Conservation (phyloP, 163 green algal species). For the Scenedesmus sp. region DNA sequence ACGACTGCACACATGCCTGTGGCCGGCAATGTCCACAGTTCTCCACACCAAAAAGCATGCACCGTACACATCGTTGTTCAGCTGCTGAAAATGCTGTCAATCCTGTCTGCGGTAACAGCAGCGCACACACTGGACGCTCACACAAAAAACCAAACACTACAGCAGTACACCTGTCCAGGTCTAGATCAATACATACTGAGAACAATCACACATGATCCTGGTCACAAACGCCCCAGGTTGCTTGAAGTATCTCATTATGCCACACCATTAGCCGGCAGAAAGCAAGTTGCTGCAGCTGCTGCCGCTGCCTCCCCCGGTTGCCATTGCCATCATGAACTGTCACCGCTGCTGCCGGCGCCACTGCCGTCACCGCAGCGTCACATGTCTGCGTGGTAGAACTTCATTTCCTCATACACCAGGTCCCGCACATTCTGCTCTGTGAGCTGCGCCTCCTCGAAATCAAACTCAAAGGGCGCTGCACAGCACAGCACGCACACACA, state of each 20-base stretch:
- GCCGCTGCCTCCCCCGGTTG: no score
- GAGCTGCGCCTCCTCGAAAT: slow-evolving; percentile 93
- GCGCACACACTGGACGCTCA: no score
- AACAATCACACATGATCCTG: neutral
- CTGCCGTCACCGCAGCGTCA: neutral
- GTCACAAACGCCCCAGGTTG: neutral
- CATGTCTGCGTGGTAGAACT: slow-evolving; percentile 65
- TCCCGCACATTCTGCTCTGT: slow-evolving; percentile 80
- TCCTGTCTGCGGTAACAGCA: neutral
- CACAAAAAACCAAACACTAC: neutral
- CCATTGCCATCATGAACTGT: no score
- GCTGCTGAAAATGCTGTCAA: neutral
- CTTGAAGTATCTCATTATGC: neutral
- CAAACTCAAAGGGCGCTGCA: slow-evolving; percentile 87
- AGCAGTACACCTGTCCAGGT: neutral
- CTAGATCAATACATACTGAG: neutral
- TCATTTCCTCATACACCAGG: slow-evolving; percentile 90
- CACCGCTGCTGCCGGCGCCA: neutral
- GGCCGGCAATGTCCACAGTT: neutral
- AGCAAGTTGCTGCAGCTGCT: neutral
- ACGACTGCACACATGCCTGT: neutral
- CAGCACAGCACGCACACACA: neutral
- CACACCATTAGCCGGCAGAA: neutral
- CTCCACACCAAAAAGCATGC: neutral
- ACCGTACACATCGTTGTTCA: neutral